phyloP scores from a whole-genome alignment of 2,329 filamentous ascomycete genomes.

The Aspergillus fructus region DNA sequence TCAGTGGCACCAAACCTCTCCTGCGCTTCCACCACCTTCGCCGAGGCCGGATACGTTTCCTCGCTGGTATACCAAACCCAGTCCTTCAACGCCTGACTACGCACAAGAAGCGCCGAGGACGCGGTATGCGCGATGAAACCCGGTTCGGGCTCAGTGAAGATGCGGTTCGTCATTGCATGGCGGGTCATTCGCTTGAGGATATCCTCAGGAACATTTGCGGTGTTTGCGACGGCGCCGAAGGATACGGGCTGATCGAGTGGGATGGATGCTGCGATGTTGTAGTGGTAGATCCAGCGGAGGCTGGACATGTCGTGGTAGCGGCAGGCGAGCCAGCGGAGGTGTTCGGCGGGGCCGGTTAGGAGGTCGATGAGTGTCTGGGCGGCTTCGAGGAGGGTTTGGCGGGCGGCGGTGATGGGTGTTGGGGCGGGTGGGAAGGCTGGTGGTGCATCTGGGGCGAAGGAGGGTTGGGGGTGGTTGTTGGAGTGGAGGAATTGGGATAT shows the following conservation, averaged over 20 bases:
- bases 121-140: slow-evolving; percentile 57
- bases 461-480: background rate
- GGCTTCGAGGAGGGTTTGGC: slow-evolving; percentile 1
- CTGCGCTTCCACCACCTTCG: slow-evolving; percentile 24
- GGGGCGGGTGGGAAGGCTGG: background rate
- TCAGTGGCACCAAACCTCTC: slow-evolving; percentile 21
- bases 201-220: background rate
- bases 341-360: background rate
- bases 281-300: slow-evolving; percentile 5
- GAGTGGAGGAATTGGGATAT: background rate
- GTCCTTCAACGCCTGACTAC: slow-evolving; percentile 33
- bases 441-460: background rate
- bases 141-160: slow-evolving; percentile 55
- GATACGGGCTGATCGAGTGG: background rate
- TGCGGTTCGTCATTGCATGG: slow-evolving; percentile 54
- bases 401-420: background rate
- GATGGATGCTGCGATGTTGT: background rate
- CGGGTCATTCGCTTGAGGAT: slow-evolving; percentile 1
- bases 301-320: slow-evolving; percentile 7
- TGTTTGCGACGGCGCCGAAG: background rate
- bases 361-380: background rate
- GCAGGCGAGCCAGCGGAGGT: slow-evolving; percentile 4
- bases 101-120: slow-evolving; percentile 49
- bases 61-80: slow-evolving; percentile 55
- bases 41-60: slow-evolving; percentile 18